Evolutionary conservation across 352 stramenopile genomes (phyloP).

Genomic region (Peronospora farinosa): DNA sequence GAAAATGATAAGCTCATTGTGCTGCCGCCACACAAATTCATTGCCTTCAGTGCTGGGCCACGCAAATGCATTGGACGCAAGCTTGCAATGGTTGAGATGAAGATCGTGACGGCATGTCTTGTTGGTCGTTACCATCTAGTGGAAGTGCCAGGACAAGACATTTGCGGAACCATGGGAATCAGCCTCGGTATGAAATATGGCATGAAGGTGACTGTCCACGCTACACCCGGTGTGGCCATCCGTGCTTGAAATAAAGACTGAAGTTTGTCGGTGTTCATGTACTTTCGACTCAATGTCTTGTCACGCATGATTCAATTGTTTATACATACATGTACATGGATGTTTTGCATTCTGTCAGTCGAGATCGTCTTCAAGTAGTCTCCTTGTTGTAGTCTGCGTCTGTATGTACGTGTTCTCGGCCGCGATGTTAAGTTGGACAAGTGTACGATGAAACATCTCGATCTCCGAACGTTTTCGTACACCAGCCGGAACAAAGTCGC

Average conservation of each 20-base stretch:
- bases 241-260: constrained; percentile 7
- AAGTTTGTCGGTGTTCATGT: background rate
- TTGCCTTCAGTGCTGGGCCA: constrained; percentile 33
- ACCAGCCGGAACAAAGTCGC: constrained; percentile 20
- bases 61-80: constrained; percentile 33
- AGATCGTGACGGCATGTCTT: constrained; percentile 46
- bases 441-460: constrained; percentile 11
- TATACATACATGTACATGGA: background rate
- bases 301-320: constrained; percentile 7
- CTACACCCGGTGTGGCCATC: constrained; percentile 11
- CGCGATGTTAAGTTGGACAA: constrained; percentile 19
- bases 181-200: constrained; percentile 45
- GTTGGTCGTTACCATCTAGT: constrained; percentile 52
- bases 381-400: constrained; percentile 14
- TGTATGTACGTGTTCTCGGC: constrained; percentile 18
- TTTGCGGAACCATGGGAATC: constrained; percentile 41
- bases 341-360: constrained; percentile 10
- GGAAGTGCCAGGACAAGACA: constrained; percentile 28
- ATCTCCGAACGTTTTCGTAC: constrained; percentile 6
- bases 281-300: background rate
- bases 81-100: constrained; percentile 76
- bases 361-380: constrained; percentile 14
- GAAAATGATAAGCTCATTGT: constrained; percentile 23
- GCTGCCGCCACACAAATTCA: constrained; percentile 30
- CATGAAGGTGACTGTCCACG: constrained; percentile 29